Base-by-base conservation (phyloP, 306 rosid species). In the Gastrolobium villosum region DNA sequence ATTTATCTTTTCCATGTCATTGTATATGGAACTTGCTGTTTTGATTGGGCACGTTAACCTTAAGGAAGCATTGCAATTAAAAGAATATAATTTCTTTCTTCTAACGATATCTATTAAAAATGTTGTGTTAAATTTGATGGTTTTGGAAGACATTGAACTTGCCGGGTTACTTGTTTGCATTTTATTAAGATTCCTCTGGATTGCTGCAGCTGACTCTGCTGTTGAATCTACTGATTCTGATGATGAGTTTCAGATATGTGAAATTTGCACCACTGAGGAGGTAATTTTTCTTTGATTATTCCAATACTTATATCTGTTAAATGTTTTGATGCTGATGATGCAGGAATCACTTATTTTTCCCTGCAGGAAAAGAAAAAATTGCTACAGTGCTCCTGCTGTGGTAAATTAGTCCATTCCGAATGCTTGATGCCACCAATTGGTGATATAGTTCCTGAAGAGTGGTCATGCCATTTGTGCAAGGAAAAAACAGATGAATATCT, bases 201-300 rank as follows among this genome's bases (percentile, higher is more conserved):
- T 82, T 70, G 65, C 35, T 90, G 98, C 91, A 95, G 99, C 88
- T 85, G 98, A 95, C 85, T 93, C 98, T 84, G 96, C 81, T 77
- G 74, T 81, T 62, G 99, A 95, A 65, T 89, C 99, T 75, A 76
- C 85, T 11, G 99, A 91, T 81, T 92, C 99, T 48, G 99, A 95
- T 83, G 99, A 95, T 36, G 99, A 95, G 89, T 93, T 90, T 85
- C 99, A 93, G 81, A 95, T 95, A 40, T 95, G 99, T 62, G 97
- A 95, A 78, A 91, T 91, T 67, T 95, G 99, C 91, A 88, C 85
- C 64, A 64, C 88, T 68, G 98, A 93, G 88, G 91, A 90, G 96
- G 99, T 93, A 64, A 45, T 57, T 60, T 60, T 63, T 71, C 41
- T 65, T 60, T 7, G 26, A 8, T 39, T 77, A 10, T 10, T 71